phyloP scores from a whole-genome alignment of 805 yeast genomes.

The Ogataea chonburiensis region DNA sequence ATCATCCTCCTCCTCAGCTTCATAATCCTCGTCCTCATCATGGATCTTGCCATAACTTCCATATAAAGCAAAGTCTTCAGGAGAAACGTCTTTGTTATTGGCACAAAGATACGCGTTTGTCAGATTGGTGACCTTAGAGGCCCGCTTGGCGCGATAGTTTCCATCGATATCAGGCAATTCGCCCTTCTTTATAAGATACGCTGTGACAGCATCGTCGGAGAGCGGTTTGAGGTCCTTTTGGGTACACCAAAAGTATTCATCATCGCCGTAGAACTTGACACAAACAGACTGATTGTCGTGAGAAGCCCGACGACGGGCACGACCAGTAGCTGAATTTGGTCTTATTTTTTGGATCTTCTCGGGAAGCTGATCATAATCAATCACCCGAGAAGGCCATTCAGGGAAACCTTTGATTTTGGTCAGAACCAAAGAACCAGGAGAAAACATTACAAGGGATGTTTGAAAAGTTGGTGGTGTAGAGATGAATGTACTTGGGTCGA shows the following conservation, averaged over 20 bases:
- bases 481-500: constrained; percentile 4
- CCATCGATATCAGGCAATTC: constrained; percentile 36
- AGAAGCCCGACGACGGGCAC: constrained; percentile 20
- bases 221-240: constrained; percentile 50
- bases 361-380: constrained; percentile 61
- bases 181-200: constrained; percentile 28
- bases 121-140: constrained; percentile 34
- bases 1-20: constrained; percentile 33
- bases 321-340: constrained; percentile 42
- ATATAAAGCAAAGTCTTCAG: constrained; percentile 44
- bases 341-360: constrained; percentile 47
- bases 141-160: constrained; percentile 51
- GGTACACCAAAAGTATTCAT: constrained; percentile 68
- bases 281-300: constrained; percentile 31
- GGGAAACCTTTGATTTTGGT: constrained; percentile 87
- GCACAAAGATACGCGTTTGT: constrained; percentile 34
- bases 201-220: constrained; percentile 40
- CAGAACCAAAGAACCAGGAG: constrained; percentile 56
- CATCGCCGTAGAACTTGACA: constrained; percentile 71
- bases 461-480: constrained; percentile 7
- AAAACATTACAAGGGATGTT: constrained; percentile 7
- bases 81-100: constrained; percentile 41
- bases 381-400: constrained; percentile 88
- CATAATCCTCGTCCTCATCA: constrained; percentile 24
- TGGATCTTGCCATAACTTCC: constrained; percentile 40